Evolutionary conservation across 345 rosid genomes (phyloP).

Genomic region (Gossypium ekmanianum): DNA sequence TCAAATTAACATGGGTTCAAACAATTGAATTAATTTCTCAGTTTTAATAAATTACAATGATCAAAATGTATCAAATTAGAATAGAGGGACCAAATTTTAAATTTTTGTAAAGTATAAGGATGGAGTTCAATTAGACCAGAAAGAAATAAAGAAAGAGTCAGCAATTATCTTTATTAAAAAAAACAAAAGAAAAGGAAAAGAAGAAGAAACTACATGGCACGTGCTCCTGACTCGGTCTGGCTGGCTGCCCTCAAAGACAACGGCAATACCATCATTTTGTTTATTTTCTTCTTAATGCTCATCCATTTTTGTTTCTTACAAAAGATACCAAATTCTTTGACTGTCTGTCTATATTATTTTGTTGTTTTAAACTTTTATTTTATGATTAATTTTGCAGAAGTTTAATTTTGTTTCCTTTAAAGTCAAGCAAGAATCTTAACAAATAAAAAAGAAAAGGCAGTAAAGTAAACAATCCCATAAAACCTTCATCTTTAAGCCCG

Average conservation of each 20-base stretch:
- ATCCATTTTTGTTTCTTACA: background rate
- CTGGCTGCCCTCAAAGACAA: background rate
- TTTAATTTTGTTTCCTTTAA: constrained; percentile 25
- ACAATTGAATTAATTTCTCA: no score
- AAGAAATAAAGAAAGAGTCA: background rate
- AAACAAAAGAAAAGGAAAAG: no score
- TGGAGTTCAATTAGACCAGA: background rate
- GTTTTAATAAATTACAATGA: background rate
- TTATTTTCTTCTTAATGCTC: background rate
- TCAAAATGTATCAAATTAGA: no score
- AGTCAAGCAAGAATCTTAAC: constrained; percentile 32
- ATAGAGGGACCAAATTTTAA: background rate
- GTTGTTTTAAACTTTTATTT: background rate
- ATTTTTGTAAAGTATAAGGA: background rate
- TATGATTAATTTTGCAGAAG: background rate
- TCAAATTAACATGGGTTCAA: no score
- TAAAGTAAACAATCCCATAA: background rate
- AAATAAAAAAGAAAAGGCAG: background rate
- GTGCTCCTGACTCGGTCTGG: constrained; percentile 8
- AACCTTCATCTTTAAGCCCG: constrained; percentile 1
- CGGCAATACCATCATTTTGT: background rate
- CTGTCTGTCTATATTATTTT: background rate
- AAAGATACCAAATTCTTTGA: background rate
- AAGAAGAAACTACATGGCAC: background rate
- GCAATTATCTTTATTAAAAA: background rate